Percentiles rank a stretch among this genome's conserved stretches.
These are phyloP conservation scores for Suillus decipiens DNA, from an alignment of 768 basidiomycete genomes.

Conservation along the genomic window DNA sequence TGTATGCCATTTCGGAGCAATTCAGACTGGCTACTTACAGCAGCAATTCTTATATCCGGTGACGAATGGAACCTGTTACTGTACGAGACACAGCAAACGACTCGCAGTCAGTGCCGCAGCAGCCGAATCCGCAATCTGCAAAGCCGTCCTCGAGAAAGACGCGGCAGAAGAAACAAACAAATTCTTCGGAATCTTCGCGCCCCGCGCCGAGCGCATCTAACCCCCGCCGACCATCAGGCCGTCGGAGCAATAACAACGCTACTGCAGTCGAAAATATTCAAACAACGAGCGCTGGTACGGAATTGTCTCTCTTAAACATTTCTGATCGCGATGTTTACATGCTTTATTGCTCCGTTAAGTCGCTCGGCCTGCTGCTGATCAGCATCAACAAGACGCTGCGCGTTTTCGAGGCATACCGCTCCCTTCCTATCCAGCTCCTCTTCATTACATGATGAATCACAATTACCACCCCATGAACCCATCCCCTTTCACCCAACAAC, in stretches of 20 bases:
- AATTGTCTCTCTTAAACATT: conserved; percentile 4
- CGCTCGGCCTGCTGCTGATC: conserved; percentile 18
- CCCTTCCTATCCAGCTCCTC: conserved; percentile 56
- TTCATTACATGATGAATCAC: conserved; percentile 69
- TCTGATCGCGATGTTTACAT: conserved; percentile 7
- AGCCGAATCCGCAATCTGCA: conserved; percentile 40
- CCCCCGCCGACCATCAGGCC: conserved; percentile 29
- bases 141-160: conserved; percentile 44
- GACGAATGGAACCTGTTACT: conserved; percentile 48
- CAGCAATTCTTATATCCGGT: conserved; percentile 24
- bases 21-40: conserved; percentile 10
- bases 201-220: conserved; percentile 23
- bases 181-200: conserved; percentile 23
- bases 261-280: conserved; percentile 19
- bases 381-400: conserved; percentile 26
- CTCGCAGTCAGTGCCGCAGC: conserved; percentile 34
- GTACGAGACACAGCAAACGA: conserved; percentile 46
- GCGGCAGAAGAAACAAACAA: conserved; percentile 55
- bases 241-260: conserved; percentile 25
- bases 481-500: conserved; percentile 45
- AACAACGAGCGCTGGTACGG: conserved; percentile 20
- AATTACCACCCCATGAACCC: conserved; percentile 60
- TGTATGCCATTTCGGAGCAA: conserved; percentile 27
- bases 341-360: conserved; percentile 19
- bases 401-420: conserved; percentile 42